Percentiles rank a stretch among this genome's conserved stretches.
Evolutionary conservation across 2,329 filamentous ascomycete species (phyloP).

Genomic region (Westerdykella aurantiaca): DNA sequence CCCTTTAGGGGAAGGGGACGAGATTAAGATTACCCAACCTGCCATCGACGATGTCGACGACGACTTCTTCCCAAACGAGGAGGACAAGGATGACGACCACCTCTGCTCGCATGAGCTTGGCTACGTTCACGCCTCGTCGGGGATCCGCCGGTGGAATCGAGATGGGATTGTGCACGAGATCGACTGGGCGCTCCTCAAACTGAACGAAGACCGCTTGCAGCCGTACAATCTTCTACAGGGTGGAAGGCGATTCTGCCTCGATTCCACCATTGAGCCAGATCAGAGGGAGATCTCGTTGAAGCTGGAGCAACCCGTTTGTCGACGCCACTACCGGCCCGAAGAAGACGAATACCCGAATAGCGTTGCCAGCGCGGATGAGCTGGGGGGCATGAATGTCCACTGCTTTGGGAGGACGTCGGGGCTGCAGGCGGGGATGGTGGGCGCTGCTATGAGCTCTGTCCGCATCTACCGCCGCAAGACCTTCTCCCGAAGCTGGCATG

Average conservation of each 20-base stretch:
- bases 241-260: conserved; percentile 37
- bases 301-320: conserved; percentile 31
- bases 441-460: conserved; percentile 72
- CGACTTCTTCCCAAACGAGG: conserved; percentile 71
- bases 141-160: conserved; percentile 69
- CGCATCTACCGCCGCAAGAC: conserved; percentile 81
- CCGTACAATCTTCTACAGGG: conserved; percentile 64
- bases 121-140: conserved; percentile 82
- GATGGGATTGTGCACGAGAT: conserved; percentile 79
- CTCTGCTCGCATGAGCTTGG: conserved; percentile 75
- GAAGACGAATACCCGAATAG: conserved; percentile 49
- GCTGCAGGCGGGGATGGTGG: conserved; percentile 70
- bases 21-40: conserved; percentile 81
- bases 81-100: conserved; percentile 72
- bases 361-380: conserved; percentile 53
- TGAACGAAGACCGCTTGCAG: conserved; percentile 65
- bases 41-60: conserved; percentile 81
- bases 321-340: conserved; percentile 29
- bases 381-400: conserved; percentile 75
- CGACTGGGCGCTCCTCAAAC: conserved; percentile 88
- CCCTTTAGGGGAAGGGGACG: conserved; percentile 66
- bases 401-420: conserved; percentile 86
- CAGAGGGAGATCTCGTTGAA: conserved; percentile 27
- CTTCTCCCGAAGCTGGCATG: conserved; percentile 66
- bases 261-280: conserved; percentile 15